These are phyloP conservation scores for Dendryphion nanum DNA, from an alignment of 2,329 filamentous ascomycete genomes.

Conservation along the genomic window DNA sequence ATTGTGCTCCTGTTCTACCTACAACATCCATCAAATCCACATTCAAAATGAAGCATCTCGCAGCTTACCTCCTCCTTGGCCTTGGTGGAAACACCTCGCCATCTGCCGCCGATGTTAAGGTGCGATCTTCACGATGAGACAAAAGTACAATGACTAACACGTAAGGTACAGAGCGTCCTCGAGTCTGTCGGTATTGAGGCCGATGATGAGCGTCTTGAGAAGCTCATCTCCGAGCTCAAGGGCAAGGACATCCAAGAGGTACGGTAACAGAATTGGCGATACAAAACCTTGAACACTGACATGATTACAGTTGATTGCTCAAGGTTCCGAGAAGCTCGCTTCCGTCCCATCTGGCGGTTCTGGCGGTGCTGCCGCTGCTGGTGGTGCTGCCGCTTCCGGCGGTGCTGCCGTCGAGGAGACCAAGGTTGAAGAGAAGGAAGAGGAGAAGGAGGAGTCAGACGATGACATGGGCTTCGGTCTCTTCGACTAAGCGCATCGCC, in stretches of 20 bases:
- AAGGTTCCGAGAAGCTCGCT: slow-evolving; percentile 90
- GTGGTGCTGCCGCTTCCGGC: slow-evolving; percentile 66
- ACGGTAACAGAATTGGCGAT: slow-evolving; percentile 37
- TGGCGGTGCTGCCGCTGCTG: slow-evolving; percentile 62
- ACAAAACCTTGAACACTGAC: slow-evolving; percentile 4
- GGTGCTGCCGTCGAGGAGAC: slow-evolving; percentile 51
- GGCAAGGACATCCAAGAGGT: slow-evolving; percentile 93
- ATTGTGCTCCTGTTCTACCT: slow-evolving; percentile 87
- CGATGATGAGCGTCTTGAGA: slow-evolving; percentile 77
- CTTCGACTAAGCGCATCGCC: slow-evolving; percentile 56
- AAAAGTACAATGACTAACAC: slow-evolving; percentile 6
- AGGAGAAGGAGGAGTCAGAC: slow-evolving; percentile 75
- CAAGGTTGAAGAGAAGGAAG: slow-evolving; percentile 63
- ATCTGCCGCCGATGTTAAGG: slow-evolving; percentile 73
- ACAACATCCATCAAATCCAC: slow-evolving; percentile 17
- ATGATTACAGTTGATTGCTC: slow-evolving; percentile 72
- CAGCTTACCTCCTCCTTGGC: slow-evolving; percentile 95
- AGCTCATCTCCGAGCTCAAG: slow-evolving; percentile 85
- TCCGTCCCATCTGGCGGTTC: slow-evolving; percentile 91
- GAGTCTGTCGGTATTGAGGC: slow-evolving; percentile 93
- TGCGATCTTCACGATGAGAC: slow-evolving; percentile 3
- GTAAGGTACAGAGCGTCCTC: slow-evolving; percentile 71
- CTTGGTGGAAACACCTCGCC: slow-evolving; percentile 91
- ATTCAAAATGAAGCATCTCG: slow-evolving; percentile 98
- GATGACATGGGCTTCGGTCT: slow-evolving; percentile 75